phyloP scores from a whole-genome alignment of 768 basidiomycete species.

The Epithele typhae region DNA sequence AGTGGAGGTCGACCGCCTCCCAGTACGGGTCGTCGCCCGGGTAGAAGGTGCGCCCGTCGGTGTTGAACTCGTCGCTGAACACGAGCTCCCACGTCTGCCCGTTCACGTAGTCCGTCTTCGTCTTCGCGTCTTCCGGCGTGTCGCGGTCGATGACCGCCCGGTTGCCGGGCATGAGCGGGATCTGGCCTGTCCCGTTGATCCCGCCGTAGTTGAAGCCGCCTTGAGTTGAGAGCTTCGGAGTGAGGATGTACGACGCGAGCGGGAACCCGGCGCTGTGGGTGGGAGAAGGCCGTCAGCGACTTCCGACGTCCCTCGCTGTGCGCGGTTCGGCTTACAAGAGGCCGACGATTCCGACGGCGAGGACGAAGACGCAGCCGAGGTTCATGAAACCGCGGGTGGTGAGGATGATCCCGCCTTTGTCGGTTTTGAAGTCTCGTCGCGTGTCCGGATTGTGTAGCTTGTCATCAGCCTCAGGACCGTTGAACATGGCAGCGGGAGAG shows the following conservation, averaged over 20 bases:
- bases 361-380: conserved; percentile 58
- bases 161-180: conserved; percentile 35
- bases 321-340: conserved; percentile 63
- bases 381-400: conserved; percentile 64
- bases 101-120: conserved; percentile 23
- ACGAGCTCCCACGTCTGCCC: no score
- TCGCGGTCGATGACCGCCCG: conserved; percentile 49
- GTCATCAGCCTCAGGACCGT: no score
- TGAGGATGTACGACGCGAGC: conserved; percentile 33
- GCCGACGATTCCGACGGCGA: conserved; percentile 42
- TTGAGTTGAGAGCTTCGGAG: conserved; percentile 23
- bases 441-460: no score
- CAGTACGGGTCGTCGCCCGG: no score
- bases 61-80: no score
- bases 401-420: conserved; percentile 40
- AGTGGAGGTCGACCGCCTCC: no score
- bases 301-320: no score
- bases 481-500: no score
- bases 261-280: conserved; percentile 42
- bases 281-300: not conserved
- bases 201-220: conserved; percentile 42
- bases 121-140: conserved; percentile 44
- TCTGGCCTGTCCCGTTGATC: conserved; percentile 42
- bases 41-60: no score
- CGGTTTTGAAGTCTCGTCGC: conserved; percentile 21